phyloP scores from a whole-genome alignment of 192 early-diverging fungal species.

The Neocallimastix lanati region DNA sequence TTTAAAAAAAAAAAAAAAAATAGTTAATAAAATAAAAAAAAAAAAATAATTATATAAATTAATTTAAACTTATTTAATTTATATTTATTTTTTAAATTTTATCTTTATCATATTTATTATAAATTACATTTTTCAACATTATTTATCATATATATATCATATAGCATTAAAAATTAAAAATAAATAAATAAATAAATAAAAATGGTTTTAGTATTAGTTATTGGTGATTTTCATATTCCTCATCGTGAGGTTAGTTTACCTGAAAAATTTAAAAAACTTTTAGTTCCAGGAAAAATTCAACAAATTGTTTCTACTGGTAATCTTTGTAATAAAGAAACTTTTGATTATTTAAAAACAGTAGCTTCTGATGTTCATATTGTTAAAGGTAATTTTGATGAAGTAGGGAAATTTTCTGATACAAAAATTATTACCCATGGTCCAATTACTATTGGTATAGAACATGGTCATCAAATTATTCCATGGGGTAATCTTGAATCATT shows the following conservation, averaged over 20 bases:
- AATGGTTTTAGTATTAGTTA: slow-evolving; percentile 36
- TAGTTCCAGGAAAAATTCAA: slow-evolving; percentile 88
- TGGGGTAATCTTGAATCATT: slow-evolving; percentile 52
- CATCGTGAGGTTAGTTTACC: slow-evolving; percentile 75
- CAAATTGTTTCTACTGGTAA: slow-evolving; percentile 89
- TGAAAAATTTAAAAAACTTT: slow-evolving; percentile 74
- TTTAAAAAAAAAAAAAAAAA: no score
- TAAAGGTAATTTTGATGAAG: slow-evolving; percentile 70
- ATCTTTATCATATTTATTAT: no score
- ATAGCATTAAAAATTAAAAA: no score
- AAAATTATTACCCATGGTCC: slow-evolving; percentile 9
- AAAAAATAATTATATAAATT: no score
- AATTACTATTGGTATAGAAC: slow-evolving; percentile 57
- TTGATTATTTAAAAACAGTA: slow-evolving; percentile 73
- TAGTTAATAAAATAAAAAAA: no score
- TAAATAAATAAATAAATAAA: no score
- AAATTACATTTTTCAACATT: no score
- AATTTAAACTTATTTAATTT: no score
- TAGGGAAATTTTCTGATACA: slow-evolving; percentile 6
- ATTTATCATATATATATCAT: no score
- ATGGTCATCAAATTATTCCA: slow-evolving; percentile 75
- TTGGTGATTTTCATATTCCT: slow-evolving; percentile 93
- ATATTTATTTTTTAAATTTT: no score
- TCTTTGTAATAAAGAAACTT: slow-evolving; percentile 57
- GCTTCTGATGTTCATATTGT: slow-evolving; percentile 55